These are phyloP conservation scores for Magnusiomyces clavatus DNA, from an alignment of 1,139 yeast species.

Conservation along the genomic window DNA sequence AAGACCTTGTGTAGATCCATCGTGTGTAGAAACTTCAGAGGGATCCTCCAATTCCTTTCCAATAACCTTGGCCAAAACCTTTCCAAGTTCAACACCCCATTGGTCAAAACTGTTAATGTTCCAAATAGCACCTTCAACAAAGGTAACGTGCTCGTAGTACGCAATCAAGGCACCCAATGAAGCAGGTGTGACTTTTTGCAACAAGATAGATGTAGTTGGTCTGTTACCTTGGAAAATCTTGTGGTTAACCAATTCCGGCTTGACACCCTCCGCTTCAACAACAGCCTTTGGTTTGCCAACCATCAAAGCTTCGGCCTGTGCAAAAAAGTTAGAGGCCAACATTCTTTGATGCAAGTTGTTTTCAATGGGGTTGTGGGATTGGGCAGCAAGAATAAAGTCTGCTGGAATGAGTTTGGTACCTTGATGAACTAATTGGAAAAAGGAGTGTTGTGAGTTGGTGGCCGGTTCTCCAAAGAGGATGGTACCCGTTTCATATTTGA, in stretches of 20 bases:
- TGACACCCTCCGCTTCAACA: constrained; percentile 85
- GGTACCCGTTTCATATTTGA: constrained; percentile 92
- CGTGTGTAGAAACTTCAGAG: constrained; percentile 58
- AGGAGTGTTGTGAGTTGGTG: constrained; percentile 97
- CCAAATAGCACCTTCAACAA: constrained; percentile 98
- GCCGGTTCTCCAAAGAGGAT: constrained; percentile 98
- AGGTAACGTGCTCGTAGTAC: constrained; percentile 93
- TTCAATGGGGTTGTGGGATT: constrained; percentile 96
- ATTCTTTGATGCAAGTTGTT: constrained; percentile 89
- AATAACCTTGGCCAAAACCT: constrained; percentile 92
- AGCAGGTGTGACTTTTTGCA: constrained; percentile 94
- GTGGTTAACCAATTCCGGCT: constrained; percentile 81
- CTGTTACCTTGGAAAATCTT: constrained; percentile 96
- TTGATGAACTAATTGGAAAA: constrained; percentile 98
- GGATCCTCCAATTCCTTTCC: constrained; percentile 74
- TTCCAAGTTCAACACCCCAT: constrained; percentile 99
- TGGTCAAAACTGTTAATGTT: constrained; percentile 98
- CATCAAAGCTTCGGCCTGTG: constrained; percentile 97
- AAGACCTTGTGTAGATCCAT: constrained; percentile 82
- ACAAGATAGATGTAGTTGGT: constrained; percentile 95
- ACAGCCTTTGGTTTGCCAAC: constrained; percentile 84
- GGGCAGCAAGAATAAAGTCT: constrained; percentile 93
- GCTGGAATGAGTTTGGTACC: constrained; percentile 97
- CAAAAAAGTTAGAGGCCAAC: constrained; percentile 97
- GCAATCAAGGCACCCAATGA: constrained; percentile 93